phyloP scores from a whole-genome alignment of 1,284 basidiomycete species.

The Fomitiporia mediterranea region DNA sequence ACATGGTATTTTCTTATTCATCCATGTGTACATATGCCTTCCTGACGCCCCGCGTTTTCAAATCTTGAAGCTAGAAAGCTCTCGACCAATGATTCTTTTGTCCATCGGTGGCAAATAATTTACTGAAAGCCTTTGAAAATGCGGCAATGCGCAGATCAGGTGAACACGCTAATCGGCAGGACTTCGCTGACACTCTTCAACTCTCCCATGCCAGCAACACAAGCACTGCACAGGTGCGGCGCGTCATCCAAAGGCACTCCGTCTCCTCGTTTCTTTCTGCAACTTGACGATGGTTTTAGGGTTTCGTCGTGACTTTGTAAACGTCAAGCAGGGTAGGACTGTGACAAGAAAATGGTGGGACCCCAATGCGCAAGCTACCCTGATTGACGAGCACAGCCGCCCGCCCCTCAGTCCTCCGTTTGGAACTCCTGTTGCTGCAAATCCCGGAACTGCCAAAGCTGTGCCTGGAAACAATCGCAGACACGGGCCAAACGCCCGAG shows the following conservation, averaged over 20 bases:
- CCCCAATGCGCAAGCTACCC: not conserved
- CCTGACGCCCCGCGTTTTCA: not conserved
- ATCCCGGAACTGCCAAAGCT: not conserved
- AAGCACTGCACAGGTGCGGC: not conserved
- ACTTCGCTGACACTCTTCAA: not conserved
- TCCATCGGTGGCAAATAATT: not conserved
- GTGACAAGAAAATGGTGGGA: not conserved
- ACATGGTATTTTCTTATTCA: not conserved
- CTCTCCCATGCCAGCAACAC: not conserved
- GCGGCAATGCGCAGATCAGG: not conserved
- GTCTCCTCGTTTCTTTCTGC: not conserved
- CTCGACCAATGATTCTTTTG: not conserved
- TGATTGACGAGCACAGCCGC: constrained; percentile 11
- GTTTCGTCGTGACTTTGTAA: not conserved
- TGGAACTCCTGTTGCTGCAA: not conserved
- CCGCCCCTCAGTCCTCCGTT: not conserved
- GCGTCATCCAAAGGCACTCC: not conserved
- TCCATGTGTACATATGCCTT: not conserved
- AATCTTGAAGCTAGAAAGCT: not conserved
- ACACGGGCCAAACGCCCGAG: not conserved
- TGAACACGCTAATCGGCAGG: not conserved
- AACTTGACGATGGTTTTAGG: not conserved
- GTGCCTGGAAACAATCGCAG: too few relatives aligned
- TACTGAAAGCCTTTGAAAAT: not conserved
- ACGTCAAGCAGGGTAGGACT: not conserved